These are phyloP conservation scores for Lycium barbarum DNA, from an alignment of 257 asterid species.

Conservation along the genomic window DNA sequence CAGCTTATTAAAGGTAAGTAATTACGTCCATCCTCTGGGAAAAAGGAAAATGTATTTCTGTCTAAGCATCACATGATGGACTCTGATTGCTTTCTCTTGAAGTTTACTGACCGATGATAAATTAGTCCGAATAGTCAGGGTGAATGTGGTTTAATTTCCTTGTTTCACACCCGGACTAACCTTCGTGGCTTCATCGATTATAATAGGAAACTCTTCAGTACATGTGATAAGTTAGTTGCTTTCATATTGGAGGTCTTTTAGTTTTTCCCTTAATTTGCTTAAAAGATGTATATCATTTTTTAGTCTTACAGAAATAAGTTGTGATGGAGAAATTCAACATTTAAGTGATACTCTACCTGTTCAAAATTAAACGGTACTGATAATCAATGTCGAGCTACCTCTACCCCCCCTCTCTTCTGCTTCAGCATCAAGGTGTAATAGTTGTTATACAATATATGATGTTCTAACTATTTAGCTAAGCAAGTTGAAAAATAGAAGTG, in stretches of 20 bases:
- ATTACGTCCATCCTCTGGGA: background rate
- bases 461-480: background rate
- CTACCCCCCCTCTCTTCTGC: no score
- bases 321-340: background rate
- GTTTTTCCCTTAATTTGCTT: background rate
- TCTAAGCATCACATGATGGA: background rate
- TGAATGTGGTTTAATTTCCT: background rate
- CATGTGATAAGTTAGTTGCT: background rate
- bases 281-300: background rate
- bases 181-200: background rate
- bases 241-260: background rate
- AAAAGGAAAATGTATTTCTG: background rate
- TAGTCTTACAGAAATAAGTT: background rate
- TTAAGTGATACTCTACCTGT: background rate
- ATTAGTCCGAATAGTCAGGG: background rate
- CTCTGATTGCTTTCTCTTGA: background rate
- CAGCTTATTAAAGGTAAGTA: constrained; percentile 64
- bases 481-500: background rate
- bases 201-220: background rate
- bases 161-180: background rate
- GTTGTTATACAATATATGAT: background rate
- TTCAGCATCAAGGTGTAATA: background rate
- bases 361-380: background rate
- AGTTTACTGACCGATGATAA: background rate
- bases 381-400: background rate